Percentiles rank a stretch among this genome's conserved stretches.
Evolutionary conservation across 2,329 filamentous ascomycete genomes (phyloP).

Genomic region (Lecanicillium sp.): DNA sequence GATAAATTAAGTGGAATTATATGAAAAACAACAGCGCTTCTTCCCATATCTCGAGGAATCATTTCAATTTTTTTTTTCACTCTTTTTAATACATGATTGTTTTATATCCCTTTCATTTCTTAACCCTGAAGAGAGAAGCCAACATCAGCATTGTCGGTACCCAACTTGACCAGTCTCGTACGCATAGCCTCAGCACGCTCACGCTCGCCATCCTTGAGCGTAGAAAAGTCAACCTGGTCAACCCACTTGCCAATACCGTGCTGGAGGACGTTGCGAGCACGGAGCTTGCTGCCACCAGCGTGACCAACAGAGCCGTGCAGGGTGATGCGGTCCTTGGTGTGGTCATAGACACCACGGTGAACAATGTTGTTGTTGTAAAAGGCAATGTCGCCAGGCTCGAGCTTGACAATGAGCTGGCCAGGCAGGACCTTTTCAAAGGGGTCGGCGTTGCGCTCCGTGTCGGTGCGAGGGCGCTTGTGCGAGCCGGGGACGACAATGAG

Average conservation of each 20-base stretch:
- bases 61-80: too few relatives aligned
- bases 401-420: conserved; percentile 54
- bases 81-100: neutral
- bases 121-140: conserved; percentile 54
- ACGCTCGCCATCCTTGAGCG: conserved; percentile 32
- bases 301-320: conserved; percentile 66
- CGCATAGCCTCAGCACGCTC: conserved; percentile 56
- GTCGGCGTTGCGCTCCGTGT: conserved; percentile 56
- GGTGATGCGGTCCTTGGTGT: conserved; percentile 54
- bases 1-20: too few relatives aligned
- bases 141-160: conserved; percentile 49
- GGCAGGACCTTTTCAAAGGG: conserved; percentile 56
- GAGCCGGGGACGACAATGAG: conserved; percentile 71
- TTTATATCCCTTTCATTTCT: conserved; percentile 19
- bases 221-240: conserved; percentile 45
- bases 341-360: conserved; percentile 60
- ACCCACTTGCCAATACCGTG: conserved; percentile 65
- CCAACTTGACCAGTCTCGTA: conserved; percentile 52
- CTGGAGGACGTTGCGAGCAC: conserved; percentile 67
- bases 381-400: conserved; percentile 68
- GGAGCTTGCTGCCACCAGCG: conserved; percentile 39
- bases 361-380: conserved; percentile 92
- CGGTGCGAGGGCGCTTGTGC: conserved; percentile 63
- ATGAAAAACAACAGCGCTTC: too few relatives aligned
- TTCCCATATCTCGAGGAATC: too few relatives aligned